phyloP scores from a whole-genome alignment of 176 grass and related monocot species.

The Paspalum notatum region DNA sequence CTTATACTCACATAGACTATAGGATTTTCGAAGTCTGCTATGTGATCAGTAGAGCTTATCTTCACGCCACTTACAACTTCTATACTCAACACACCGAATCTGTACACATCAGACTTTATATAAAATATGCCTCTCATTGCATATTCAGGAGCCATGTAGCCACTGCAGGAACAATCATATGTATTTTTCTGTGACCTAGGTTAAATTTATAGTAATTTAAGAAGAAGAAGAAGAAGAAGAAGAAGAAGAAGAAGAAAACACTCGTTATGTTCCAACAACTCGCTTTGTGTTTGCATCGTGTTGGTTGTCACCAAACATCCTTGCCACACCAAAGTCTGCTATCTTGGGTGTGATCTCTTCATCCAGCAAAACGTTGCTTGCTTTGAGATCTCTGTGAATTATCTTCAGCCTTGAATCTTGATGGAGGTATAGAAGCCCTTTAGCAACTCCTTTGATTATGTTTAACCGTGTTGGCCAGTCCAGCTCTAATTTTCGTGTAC shows the following conservation, averaged over 20 bases:
- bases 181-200: background rate
- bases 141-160: constrained; percentile 60
- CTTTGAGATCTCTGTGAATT: constrained; percentile 30
- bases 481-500: background rate
- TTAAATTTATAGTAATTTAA: background rate
- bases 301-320: constrained; percentile 41
- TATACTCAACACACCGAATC: constrained; percentile 45
- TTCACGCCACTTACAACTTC: constrained; percentile 47
- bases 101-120: constrained; percentile 50
- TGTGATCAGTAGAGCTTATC: constrained; percentile 37
- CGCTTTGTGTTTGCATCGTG: constrained; percentile 32
- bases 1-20: constrained; percentile 41
- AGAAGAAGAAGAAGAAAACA: background rate
- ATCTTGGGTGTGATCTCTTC: constrained; percentile 46
- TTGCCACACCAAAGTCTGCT: constrained; percentile 44
- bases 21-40: constrained; percentile 27
- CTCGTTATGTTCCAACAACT: constrained; percentile 46
- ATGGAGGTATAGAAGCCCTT: background rate
- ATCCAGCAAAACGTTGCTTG: constrained; percentile 40
- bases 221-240: too few species aligned
- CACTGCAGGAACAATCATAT: background rate
- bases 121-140: constrained; percentile 51
- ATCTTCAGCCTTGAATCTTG: background rate
- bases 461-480: background rate
- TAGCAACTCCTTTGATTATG: background rate